Conservation (phyloP, 768 basidiomycete genomes). For the Lactarius pseudohatsudake region DNA sequence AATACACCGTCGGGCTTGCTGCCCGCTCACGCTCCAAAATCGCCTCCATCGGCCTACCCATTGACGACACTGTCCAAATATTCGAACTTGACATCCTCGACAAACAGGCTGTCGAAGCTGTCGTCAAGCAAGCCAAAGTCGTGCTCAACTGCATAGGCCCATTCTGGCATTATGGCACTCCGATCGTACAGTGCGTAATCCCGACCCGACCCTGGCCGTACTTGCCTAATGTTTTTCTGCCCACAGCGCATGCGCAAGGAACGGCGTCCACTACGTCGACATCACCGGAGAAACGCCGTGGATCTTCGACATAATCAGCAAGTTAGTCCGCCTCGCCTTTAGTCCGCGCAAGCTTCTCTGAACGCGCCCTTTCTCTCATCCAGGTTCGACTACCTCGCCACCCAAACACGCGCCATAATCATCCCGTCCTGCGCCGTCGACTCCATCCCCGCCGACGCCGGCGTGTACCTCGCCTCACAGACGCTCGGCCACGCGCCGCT, state of each 20-base stretch:
- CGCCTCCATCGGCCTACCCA: conserved; percentile 10
- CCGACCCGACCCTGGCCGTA: too few species aligned
- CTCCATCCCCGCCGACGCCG: conserved; percentile 73
- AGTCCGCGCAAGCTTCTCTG: conserved; percentile 13
- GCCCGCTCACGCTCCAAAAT: conserved; percentile 26
- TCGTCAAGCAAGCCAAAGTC: conserved; percentile 58
- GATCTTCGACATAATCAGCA: conserved; percentile 58
- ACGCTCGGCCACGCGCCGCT: conserved; percentile 55
- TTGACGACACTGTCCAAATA: conserved; percentile 36
- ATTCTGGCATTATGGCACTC: conserved; percentile 68
- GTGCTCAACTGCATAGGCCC: conserved; percentile 81
- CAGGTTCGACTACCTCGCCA: conserved; percentile 73
- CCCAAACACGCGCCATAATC: conserved; percentile 68
- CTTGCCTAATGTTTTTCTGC: background rate
- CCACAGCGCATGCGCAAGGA: conserved; percentile 63
- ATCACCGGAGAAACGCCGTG: conserved; percentile 72
- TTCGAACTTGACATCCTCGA: conserved; percentile 63
- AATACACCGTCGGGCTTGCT: conserved; percentile 24
- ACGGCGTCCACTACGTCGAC: conserved; percentile 85
- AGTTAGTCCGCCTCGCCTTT: conserved; percentile 43
- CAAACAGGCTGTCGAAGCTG: conserved; percentile 50
- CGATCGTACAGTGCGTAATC: conserved; percentile 59
- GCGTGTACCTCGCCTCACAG: conserved; percentile 65
- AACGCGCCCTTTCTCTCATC: conserved; percentile 2
- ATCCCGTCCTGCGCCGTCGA: conserved; percentile 79